A percentile compares a stretch with the other conserved stretches of the same genome.
phyloP scores from a whole-genome alignment of 2,329 filamentous ascomycete genomes.

The Stachybotrys elegans region DNA sequence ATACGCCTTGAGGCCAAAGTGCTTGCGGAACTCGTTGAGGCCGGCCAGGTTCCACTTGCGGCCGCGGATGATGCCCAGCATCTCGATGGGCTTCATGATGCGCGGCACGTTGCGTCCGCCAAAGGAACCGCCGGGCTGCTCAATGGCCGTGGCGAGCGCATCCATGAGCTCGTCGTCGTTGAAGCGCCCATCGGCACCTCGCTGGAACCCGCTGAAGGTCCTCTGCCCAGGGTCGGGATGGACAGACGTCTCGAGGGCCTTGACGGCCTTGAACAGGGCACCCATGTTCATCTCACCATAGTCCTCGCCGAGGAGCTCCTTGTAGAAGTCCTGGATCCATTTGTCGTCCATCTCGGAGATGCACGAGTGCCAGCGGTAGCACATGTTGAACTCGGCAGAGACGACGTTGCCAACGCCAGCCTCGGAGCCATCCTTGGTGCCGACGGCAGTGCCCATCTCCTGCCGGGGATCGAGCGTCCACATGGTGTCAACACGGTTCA shows the following conservation, averaged over 20 bases:
- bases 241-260: conserved; percentile 56
- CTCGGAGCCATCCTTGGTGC: conserved; percentile 54
- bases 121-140: conserved; percentile 72
- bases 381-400: conserved; percentile 83
- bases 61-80: conserved; percentile 73
- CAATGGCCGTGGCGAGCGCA: conserved; percentile 63
- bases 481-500: conserved; percentile 55
- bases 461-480: conserved; percentile 78
- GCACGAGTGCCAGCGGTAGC: conserved; percentile 83
- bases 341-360: conserved; percentile 70
- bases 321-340: conserved; percentile 71
- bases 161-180: conserved; percentile 71
- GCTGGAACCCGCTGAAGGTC: conserved; percentile 60
- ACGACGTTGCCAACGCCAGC: conserved; percentile 76
- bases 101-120: conserved; percentile 70
- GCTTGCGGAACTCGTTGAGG: conserved; percentile 80
- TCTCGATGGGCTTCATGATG: conserved; percentile 70
- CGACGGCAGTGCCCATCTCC: conserved; percentile 54
- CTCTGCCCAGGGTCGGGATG: conserved; percentile 64
- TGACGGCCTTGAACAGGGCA: conserved; percentile 59
- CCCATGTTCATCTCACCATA: conserved; percentile 51
- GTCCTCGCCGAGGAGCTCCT: conserved; percentile 49
- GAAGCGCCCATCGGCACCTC: conserved; percentile 63
- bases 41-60: conserved; percentile 73
- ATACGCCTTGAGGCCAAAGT: conserved; percentile 73